phyloP scores from a whole-genome alignment of 2,329 filamentous ascomycete species.

The Cladobotryum mycophilum region DNA sequence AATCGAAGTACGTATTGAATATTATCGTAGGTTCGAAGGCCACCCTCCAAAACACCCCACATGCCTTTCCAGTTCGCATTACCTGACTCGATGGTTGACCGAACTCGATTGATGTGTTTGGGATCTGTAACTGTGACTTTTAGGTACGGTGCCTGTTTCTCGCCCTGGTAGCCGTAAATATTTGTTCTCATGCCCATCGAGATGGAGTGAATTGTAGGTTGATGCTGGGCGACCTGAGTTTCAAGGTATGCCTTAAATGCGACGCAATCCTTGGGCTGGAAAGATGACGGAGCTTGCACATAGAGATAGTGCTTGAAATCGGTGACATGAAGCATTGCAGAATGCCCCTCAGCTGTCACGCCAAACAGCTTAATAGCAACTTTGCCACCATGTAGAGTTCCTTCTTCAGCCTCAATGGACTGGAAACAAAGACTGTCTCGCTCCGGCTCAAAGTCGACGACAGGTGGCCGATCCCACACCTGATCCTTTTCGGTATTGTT shows the following conservation, averaged over 20 bases:
- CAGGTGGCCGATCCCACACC: constrained; percentile 66
- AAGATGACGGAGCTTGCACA: constrained; percentile 77
- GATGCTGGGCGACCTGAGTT: constrained; percentile 64
- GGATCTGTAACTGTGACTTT: constrained; percentile 92
- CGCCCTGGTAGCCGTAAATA: constrained; percentile 90
- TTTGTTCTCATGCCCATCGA: constrained; percentile 80
- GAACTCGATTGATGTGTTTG: constrained; percentile 71
- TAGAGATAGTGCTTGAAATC: constrained; percentile 97
- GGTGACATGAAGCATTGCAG: constrained; percentile 88
- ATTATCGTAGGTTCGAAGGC: constrained; percentile 88
- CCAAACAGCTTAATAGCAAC: constrained; percentile 88
- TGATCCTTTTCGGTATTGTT: constrained; percentile 91
- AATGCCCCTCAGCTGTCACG: constrained; percentile 77
- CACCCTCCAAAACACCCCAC: constrained; percentile 66
- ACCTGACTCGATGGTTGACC: constrained; percentile 66
- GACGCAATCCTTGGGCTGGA: constrained; percentile 70
- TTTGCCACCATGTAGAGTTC: constrained; percentile 67
- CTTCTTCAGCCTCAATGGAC: constrained; percentile 92
- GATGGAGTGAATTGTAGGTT: constrained; percentile 71
- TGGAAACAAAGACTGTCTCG: constrained; percentile 79
- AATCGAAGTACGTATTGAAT: constrained; percentile 93
- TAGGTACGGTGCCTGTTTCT: constrained; percentile 82
- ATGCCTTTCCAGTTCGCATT: constrained; percentile 84
- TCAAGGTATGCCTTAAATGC: constrained; percentile 78
- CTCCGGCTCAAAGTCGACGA: constrained; percentile 46